phyloP scores from a whole-genome alignment of 2,329 filamentous ascomycete genomes.

The Lecanoromycetidae sp. region DNA sequence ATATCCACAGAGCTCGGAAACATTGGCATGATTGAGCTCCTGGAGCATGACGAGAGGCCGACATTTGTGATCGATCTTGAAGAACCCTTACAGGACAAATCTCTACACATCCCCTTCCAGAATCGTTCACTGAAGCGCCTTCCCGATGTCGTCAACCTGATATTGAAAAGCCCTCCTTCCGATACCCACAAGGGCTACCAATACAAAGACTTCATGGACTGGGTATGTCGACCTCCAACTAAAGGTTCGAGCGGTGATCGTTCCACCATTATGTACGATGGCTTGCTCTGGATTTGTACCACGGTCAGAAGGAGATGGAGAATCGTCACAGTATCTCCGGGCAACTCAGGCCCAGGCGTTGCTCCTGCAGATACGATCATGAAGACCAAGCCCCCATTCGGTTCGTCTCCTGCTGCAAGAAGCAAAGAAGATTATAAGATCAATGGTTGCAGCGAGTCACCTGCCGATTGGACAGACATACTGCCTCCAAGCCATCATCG shows the following conservation, averaged over 20 bases:
- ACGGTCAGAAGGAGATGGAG: constrained; percentile 38
- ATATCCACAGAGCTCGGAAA: no score
- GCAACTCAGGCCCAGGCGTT: no score
- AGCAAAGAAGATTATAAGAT: neutral
- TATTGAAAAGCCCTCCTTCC: constrained; percentile 30
- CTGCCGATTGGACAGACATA: constrained; percentile 42
- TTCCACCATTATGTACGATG: neutral
- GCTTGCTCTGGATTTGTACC: neutral
- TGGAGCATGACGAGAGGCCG: constrained; percentile 65
- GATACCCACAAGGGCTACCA: constrained; percentile 31
- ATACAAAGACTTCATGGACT: constrained; percentile 54
- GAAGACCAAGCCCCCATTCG: neutral
- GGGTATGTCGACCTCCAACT: constrained; percentile 49
- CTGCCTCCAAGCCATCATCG: constrained; percentile 57
- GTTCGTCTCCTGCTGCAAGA: neutral
- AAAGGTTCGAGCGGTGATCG: constrained; percentile 12
- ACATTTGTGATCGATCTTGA: constrained; percentile 62
- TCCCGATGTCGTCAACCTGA: constrained; percentile 41
- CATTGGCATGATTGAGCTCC: constrained; percentile 56
- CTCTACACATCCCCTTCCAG: constrained; percentile 52
- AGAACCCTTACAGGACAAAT: constrained; percentile 41
- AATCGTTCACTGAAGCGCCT: constrained; percentile 54
- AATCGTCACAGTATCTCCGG: neutral
- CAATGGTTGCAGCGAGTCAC: constrained; percentile 46
- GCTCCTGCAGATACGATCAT: neutral